Evolutionary conservation across 2,329 filamentous ascomycete species (phyloP).

Genomic region (Ophiobolus disseminans): DNA sequence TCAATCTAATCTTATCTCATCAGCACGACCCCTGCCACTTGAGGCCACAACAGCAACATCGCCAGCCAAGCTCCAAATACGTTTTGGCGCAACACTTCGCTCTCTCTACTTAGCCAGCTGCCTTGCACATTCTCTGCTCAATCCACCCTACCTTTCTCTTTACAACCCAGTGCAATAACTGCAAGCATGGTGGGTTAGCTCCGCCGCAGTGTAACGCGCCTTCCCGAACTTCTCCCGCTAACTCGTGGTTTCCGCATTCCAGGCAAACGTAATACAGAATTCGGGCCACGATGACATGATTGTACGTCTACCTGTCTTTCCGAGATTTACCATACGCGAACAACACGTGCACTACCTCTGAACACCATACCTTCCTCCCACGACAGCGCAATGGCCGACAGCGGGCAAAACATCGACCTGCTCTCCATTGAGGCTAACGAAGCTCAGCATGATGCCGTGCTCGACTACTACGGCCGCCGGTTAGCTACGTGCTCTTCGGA

Average conservation of each 20-base stretch:
- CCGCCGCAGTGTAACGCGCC: constrained; percentile 15
- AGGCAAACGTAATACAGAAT: constrained; percentile 83
- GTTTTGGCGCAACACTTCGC: constrained; percentile 17
- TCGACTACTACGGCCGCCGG: constrained; percentile 97
- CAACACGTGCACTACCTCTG: background rate
- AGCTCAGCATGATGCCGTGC: constrained; percentile 88
- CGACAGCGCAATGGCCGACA: constrained; percentile 18
- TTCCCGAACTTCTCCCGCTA: constrained; percentile 39
- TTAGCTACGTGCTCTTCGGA: constrained; percentile 97
- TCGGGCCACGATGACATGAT: constrained; percentile 99
- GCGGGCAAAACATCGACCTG: constrained; percentile 26
- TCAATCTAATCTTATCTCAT: constrained; percentile 44
- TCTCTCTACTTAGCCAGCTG: constrained; percentile 11
- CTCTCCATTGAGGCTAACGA: constrained; percentile 43
- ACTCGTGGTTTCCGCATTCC: constrained; percentile 33
- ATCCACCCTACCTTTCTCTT: background rate
- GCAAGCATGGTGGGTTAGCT: constrained; percentile 35
- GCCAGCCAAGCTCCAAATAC: constrained; percentile 28
- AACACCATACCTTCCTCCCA: background rate
- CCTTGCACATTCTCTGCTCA: constrained; percentile 10
- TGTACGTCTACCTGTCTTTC: constrained; percentile 66
- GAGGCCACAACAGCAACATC: constrained; percentile 44
- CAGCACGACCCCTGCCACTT: constrained; percentile 38
- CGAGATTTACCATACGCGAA: constrained; percentile 4
- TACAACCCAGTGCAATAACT: background rate